Evolutionary conservation across 2,329 filamentous ascomycete genomes (phyloP).

Genomic region (Stagonosporopsis cucurbitacearum): DNA sequence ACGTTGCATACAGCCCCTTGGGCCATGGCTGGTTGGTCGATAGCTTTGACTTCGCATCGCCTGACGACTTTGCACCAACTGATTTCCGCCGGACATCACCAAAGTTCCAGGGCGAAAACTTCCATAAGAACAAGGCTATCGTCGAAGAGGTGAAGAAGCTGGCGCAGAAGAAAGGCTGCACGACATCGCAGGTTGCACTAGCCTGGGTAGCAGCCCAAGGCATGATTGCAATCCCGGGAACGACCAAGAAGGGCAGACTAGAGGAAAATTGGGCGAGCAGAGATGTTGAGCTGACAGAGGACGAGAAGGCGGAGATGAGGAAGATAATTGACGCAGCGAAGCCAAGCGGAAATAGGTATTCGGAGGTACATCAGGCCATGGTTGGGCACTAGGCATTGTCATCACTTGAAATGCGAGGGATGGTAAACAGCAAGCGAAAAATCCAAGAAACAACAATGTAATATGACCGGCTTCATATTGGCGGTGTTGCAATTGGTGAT

Average conservation of each 20-base stretch:
- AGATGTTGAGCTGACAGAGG: slow-evolving; percentile 28
- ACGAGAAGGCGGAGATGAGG: slow-evolving; percentile 32
- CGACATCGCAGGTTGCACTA: slow-evolving; percentile 62
- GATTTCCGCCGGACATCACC: slow-evolving; percentile 48
- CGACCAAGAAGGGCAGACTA: slow-evolving; percentile 28
- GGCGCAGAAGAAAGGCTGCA: slow-evolving; percentile 56
- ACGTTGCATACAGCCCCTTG: slow-evolving; percentile 45
- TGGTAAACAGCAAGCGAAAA: neutral
- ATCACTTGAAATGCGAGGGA: neutral
- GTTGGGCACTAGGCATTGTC: slow-evolving; percentile 23
- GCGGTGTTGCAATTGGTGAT: too few relatives aligned
- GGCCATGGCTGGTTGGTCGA: slow-evolving; percentile 39
- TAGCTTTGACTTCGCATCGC: slow-evolving; percentile 33
- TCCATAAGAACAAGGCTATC: slow-evolving; percentile 39
- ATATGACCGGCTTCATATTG: too few relatives aligned
- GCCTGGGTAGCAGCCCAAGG: slow-evolving; percentile 44
- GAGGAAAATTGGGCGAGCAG: slow-evolving; percentile 32
- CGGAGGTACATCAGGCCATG: slow-evolving; percentile 30
- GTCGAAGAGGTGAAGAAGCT: slow-evolving; percentile 36
- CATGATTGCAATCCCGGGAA: slow-evolving; percentile 63
- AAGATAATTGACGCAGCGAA: slow-evolving; percentile 48
- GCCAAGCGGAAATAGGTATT: slow-evolving; percentile 46
- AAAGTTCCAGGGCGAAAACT: slow-evolving; percentile 50
- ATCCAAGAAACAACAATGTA: neutral
- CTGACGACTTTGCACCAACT: slow-evolving; percentile 52